Percentiles rank a stretch among this genome's conserved stretches.
phyloP scores from a whole-genome alignment of 305 asterid species.

The Fraxinus velutina region DNA sequence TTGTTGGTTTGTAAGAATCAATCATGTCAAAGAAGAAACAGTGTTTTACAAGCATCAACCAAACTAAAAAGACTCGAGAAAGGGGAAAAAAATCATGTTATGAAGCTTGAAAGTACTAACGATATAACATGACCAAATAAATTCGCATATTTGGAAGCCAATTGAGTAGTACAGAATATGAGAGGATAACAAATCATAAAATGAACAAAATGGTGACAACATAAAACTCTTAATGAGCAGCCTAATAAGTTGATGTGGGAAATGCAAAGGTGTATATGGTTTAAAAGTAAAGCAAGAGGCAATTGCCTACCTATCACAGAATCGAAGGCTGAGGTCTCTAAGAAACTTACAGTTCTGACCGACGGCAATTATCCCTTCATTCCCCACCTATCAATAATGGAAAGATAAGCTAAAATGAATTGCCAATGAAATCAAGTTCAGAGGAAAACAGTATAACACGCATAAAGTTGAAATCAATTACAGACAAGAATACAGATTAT shows the following conservation, averaged over 20 bases:
- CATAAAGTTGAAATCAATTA: not conserved
- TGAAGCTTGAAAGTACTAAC: not conserved
- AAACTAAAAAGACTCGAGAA: not conserved
- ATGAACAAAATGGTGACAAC: not conserved
- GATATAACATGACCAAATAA: not conserved
- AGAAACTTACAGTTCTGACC: slow-evolving; percentile 46
- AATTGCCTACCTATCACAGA: slow-evolving; percentile 42
- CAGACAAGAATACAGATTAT: not conserved
- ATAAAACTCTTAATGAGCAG: not conserved
- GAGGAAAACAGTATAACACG: not conserved
- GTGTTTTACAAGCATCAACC: not conserved
- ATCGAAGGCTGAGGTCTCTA: slow-evolving; percentile 50
- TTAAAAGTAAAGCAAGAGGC: slow-evolving; percentile 6
- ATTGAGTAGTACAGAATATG: not conserved
- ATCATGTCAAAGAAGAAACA: not conserved
- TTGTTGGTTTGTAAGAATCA: not conserved
- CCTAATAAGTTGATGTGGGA: not conserved
- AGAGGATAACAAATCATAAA: not conserved
- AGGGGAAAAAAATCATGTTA: not conserved
- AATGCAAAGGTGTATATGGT: not conserved
- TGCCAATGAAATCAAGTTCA: not conserved
- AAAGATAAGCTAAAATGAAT: slow-evolving; percentile 1
- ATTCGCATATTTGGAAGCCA: not conserved
- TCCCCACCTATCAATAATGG: slow-evolving; percentile 38
- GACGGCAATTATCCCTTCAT: slow-evolving; percentile 46